A percentile compares a stretch with the other conserved stretches of the same genome.
phyloP scores from a whole-genome alignment of 768 basidiomycete species.

The Terana coerulea region DNA sequence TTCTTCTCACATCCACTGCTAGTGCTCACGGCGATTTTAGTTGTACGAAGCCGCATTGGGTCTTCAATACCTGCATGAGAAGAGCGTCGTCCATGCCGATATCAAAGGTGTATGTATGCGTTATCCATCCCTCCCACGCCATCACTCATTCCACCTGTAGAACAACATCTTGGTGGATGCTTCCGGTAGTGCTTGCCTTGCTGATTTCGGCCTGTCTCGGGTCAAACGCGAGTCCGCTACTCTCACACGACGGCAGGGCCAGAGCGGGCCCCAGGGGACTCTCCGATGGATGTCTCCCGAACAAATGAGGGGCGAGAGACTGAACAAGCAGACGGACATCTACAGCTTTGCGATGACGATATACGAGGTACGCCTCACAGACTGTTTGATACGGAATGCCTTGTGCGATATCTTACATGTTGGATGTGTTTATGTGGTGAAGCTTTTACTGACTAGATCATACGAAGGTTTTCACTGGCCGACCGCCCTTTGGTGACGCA shows the following conservation, averaged over 20 bases:
- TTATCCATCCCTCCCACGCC: not conserved
- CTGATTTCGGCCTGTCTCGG: conserved; percentile 24
- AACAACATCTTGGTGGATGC: conserved; percentile 23
- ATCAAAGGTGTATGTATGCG: conserved; percentile 19
- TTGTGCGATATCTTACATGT: no score
- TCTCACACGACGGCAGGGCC: not conserved
- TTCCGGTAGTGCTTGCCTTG: conserved; percentile 14
- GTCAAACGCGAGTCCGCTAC: not conserved
- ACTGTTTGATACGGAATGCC: no score
- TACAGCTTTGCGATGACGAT: conserved; percentile 8
- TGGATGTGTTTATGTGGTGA: no score
- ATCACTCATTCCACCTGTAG: not conserved
- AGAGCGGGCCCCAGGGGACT: not conserved
- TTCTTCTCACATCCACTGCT: not conserved
- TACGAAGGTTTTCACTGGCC: not conserved
- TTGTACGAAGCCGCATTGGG: conserved; percentile 18
- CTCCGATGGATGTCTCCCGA: conserved; percentile 5
- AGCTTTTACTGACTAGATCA: not conserved
- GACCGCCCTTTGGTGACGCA: not conserved
- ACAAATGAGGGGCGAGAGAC: not conserved
- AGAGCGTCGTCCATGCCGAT: conserved; percentile 22
- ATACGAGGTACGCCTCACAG: not conserved
- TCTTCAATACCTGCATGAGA: conserved; percentile 19
- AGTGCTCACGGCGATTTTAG: conserved; percentile 6
- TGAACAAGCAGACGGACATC: not conserved